Base-by-base conservation (phyloP, 805 yeast species). In the Tetrapisispora pingtungensis region DNA sequence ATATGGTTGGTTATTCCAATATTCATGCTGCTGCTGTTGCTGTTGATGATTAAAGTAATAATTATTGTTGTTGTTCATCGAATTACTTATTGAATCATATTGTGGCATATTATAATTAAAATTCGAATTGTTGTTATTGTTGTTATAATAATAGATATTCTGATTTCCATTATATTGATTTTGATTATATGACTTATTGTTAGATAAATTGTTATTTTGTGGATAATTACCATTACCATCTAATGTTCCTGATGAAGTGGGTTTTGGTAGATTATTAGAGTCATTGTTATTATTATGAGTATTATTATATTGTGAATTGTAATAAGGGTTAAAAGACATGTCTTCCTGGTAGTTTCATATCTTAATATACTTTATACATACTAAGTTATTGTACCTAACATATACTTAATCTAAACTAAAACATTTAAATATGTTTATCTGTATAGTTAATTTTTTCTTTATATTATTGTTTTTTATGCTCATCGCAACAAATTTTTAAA, bases 221-320 rank as follows among this genome's bases (percentile, higher is more conserved):
- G 13, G 17, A 26, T 41, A 10, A 15, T 20, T 34, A 6, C 31
- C 13, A 14, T 22, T 15, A 10, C 20, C 30, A 10, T 5, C 17
- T 19, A 36, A 8, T n/a, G 30, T 24, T 5, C 62, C 62, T 3
- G 62, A 58, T 17, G 53, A 58, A 7, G 60, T 48, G 1, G 62
- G 62, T 39, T 47, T 52, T 7, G 62, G 62, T 20, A 57, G 27
- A 4, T 17, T 7, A 13, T n/a, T 10, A 8, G 19, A 19, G n/a
- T n/a, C n/a, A 22, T 28, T 12, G 20, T 28, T 4, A 30, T 41
- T 33, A 12, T 13, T 7, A 17, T 19, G 3, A 7, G 18, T 14
- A 17, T 20, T 12, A 35, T 35, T 4, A 20, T 41, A 19, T 7
- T 8, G 35, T 24, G 30, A 20, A 8, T 20, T 10, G 10, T 24